Evolutionary conservation across 371 early-diverging fungal genomes (phyloP).

Genomic region (Vairimorpha necatrix): DNA sequence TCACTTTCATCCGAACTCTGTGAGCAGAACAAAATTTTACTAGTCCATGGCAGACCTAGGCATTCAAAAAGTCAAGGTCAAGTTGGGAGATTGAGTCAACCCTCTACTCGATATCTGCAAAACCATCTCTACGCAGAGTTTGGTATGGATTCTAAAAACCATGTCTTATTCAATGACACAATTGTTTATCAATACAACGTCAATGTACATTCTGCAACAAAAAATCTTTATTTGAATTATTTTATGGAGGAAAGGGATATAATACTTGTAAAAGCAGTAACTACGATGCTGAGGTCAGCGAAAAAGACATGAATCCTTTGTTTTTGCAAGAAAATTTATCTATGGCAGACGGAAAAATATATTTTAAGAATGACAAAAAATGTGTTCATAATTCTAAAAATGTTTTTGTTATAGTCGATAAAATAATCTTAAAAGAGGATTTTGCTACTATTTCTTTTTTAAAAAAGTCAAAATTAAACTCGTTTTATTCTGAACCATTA

Average conservation of each 20-base stretch:
- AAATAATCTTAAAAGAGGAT: background rate
- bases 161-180: background rate
- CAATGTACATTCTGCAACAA: background rate
- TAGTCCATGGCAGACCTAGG: background rate
- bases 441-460: background rate
- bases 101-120: background rate
- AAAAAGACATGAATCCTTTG: background rate
- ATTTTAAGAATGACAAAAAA: background rate
- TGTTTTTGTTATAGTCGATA: background rate
- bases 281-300: background rate
- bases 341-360: background rate
- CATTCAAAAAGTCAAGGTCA: constrained; percentile 7
- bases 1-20: background rate
- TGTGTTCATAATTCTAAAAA: background rate
- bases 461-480: background rate
- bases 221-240: background rate
- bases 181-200: background rate
- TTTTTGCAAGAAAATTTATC: background rate
- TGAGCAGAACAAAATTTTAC: background rate
- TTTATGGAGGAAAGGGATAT: background rate
- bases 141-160: background rate
- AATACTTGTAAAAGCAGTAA: background rate
- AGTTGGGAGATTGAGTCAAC: background rate
- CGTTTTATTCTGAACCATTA: background rate
- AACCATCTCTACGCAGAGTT: background rate